These are phyloP conservation scores for Talaromyces sp. DNA, from an alignment of 2,329 filamentous ascomycete species.

Conservation along the genomic window DNA sequence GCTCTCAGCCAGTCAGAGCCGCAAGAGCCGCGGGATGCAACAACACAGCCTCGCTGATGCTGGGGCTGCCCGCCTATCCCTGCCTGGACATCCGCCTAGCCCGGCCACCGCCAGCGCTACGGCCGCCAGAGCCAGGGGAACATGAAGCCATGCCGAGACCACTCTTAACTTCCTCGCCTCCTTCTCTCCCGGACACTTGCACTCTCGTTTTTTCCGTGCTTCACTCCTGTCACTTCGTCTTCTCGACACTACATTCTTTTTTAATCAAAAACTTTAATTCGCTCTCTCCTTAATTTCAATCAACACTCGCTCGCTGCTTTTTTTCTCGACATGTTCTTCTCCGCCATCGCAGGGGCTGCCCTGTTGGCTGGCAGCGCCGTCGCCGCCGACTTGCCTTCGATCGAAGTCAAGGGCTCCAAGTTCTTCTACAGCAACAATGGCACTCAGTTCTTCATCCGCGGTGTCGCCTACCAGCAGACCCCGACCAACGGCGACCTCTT, in stretches of 20 bases:
- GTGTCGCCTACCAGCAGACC: slow-evolving; percentile 82
- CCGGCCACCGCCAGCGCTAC: too few species aligned
- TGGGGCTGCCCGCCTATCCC: neutral
- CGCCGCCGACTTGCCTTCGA: neutral
- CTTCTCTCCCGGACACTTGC: neutral
- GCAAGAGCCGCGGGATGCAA: neutral
- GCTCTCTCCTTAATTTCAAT: neutral
- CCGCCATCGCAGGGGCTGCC: slow-evolving; percentile 41
- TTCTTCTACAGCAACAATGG: slow-evolving; percentile 85
- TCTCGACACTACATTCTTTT: neutral
- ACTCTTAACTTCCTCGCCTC: neutral
- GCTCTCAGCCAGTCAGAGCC: neutral
- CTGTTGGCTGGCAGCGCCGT: neutral
- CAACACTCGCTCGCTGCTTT: neutral
- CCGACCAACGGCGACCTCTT: slow-evolving; percentile 40
- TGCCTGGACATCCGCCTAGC: neutral
- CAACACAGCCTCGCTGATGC: neutral
- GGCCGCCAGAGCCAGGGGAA: too few species aligned
- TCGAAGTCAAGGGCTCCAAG: slow-evolving; percentile 51
- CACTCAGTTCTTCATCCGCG: slow-evolving; percentile 79
- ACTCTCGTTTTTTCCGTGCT: neutral
- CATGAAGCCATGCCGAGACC: too few species aligned
- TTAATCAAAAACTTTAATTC: neutral
- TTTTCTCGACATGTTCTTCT: slow-evolving; percentile 31
- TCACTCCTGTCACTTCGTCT: neutral